Evolutionary conservation across 768 basidiomycete genomes (phyloP).

Genomic region (Crepidotus variabilis): DNA sequence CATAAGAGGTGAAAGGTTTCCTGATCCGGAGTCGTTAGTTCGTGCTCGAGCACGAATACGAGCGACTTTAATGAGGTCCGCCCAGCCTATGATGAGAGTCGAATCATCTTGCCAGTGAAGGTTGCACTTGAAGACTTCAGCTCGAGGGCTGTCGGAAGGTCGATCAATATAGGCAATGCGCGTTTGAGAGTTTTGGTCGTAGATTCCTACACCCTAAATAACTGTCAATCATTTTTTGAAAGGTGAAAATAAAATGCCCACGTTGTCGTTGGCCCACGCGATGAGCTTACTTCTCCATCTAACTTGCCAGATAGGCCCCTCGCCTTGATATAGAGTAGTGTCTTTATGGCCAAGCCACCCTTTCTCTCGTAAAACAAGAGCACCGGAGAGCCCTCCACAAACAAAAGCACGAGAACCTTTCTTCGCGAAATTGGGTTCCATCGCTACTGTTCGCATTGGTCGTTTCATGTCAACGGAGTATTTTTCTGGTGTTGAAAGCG

Average conservation of each 20-base stretch:
- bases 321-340: conserved; percentile 72
- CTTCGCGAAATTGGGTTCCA: conserved; percentile 89
- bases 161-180: conserved; percentile 86
- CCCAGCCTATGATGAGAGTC: conserved; percentile 91
- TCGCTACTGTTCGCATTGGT: conserved; percentile 83
- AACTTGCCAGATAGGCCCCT: conserved; percentile 93
- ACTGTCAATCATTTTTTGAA: neutral
- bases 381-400: conserved; percentile 89
- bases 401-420: conserved; percentile 75
- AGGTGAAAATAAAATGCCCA: conserved; percentile 31
- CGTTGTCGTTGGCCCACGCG: conserved; percentile 94
- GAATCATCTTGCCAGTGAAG: conserved; percentile 91
- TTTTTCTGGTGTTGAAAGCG: conserved; percentile 71
- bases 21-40: conserved; percentile 36
- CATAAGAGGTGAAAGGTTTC: conserved; percentile 53
- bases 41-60: conserved; percentile 65
- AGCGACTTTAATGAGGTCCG: conserved; percentile 88
- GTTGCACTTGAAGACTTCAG: conserved; percentile 92
- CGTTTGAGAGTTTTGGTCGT: conserved; percentile 74
- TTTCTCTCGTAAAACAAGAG: conserved; percentile 85
- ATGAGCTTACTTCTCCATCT: conserved; percentile 85
- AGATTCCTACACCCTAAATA: conserved; percentile 86
- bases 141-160: conserved; percentile 76
- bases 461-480: conserved; percentile 90
- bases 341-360: conserved; percentile 97